phyloP scores from a whole-genome alignment of 176 grass and related monocot species.

The Thalia dealbata region DNA sequence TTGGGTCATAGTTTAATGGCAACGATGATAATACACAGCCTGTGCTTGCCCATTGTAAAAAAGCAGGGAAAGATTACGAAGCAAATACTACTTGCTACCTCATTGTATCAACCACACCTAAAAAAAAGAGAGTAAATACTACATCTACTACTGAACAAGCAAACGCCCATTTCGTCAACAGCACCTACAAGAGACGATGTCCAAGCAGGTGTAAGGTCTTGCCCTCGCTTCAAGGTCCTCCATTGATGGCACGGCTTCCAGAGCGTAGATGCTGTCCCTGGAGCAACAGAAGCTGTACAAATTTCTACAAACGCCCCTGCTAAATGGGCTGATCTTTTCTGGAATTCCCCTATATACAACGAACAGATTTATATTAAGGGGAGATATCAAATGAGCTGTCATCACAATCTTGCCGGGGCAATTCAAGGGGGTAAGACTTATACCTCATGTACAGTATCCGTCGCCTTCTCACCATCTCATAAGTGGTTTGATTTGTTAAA shows the following conservation, averaged over 20 bases:
- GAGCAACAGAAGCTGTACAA: constrained; percentile 55
- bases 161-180: constrained; percentile 32
- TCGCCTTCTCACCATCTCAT: constrained; percentile 72
- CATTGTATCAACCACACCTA: not conserved
- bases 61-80: not conserved
- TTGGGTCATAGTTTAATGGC: no score
- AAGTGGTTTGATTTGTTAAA: constrained; percentile 97
- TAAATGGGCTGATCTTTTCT: constrained; percentile 83
- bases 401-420: not conserved
- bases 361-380: constrained; percentile 14
- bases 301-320: constrained; percentile 68
- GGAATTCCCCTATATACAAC: constrained; percentile 48
- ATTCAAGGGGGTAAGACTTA: constrained; percentile 4
- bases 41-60: not conserved
- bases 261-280: constrained; percentile 30
- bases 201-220: constrained; percentile 58
- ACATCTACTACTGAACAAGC: no score
- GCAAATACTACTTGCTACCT: no score
- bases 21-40: no score
- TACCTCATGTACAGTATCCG: constrained; percentile 84
- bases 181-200: constrained; percentile 68
- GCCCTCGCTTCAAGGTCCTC: constrained; percentile 70
- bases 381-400: not conserved
- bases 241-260: constrained; percentile 59
- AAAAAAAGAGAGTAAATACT: not conserved